Evolutionary conservation across 352 stramenopile species (phyloP).

Genomic region (Pythium phragmiticola): DNA sequence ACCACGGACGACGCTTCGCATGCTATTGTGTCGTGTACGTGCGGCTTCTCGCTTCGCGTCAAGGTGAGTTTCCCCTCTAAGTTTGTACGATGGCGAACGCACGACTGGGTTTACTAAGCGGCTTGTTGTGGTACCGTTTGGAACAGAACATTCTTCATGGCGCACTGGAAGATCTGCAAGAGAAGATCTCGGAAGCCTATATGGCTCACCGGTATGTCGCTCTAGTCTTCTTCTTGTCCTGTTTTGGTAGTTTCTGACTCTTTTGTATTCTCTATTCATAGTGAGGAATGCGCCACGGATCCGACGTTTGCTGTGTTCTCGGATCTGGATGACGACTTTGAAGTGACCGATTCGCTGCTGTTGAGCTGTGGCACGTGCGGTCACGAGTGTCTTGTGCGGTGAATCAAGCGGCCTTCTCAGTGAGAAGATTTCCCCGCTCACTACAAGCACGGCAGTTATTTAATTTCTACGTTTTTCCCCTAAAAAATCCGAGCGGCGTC

Average conservation of each 20-base stretch:
- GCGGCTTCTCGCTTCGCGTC: slow-evolving; percentile 51
- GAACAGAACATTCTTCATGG: slow-evolving; percentile 46
- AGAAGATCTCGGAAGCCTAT: slow-evolving; percentile 53
- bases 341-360: slow-evolving; percentile 35
- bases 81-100: neutral
- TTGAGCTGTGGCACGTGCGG: slow-evolving; percentile 41
- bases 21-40: slow-evolving; percentile 38
- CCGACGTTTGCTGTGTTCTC: slow-evolving; percentile 49
- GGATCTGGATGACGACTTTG: slow-evolving; percentile 12
- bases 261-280: slow-evolving; percentile 16
- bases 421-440: too few species aligned
- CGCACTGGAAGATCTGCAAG: slow-evolving; percentile 59
- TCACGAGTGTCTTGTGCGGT: slow-evolving; percentile 32
- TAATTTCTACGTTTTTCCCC: slow-evolving; percentile 4
- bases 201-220: slow-evolving; percentile 51
- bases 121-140: neutral
- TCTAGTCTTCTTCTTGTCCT: neutral
- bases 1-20: slow-evolving; percentile 13
- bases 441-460: slow-evolving; percentile 4
- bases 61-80: slow-evolving; percentile 22
- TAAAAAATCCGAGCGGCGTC: neutral
- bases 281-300: slow-evolving; percentile 44
- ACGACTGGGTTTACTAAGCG: neutral
- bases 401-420: neutral
- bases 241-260: slow-evolving; percentile 7